Evolutionary conservation across 192 early-diverging fungal genomes (phyloP), one percentile per base, ranked within the genome.

Genomic region (Linnemannia exigua): DNA sequence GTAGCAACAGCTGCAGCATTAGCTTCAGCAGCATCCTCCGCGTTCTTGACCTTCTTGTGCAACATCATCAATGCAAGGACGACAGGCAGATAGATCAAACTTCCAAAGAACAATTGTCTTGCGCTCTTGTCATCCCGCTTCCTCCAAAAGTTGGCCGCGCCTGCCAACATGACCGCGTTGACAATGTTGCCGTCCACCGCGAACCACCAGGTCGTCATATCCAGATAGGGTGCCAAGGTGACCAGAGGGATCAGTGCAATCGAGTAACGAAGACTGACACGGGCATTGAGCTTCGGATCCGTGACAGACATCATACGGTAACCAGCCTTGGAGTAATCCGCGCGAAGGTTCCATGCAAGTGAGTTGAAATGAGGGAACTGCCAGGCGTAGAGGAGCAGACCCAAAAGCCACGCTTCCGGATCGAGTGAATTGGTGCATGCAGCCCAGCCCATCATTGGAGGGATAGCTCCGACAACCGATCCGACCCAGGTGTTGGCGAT

Each of bases 361-460:
- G 97, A 92, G 88, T 99, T 99, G 84, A 99, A 99, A 83, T 99
- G 98, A 37, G 98, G 98, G 87, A 99, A 99, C 90, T 99, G 98
- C 98, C 98, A 99, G 0, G 97, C 95, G 88, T 96, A 99, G 52
- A 99, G 88, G 2, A 97, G 89, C 1, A 87, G 91, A 25, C 93
- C 97, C 72, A 99, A 81, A 5, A 98, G 79, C 93, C 93, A 95
- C 1, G 96, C 95, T 31, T 96, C 97, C 6, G 93, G 84, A 28
- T 94, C 96, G 25, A 94, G 67, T 12, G 88, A 68, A 37, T 95
- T 95, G 0, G 98, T 97, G 38, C 93, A 94, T 9, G 98, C 98
- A 1, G 95, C 92, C 96, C 97, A 99, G 3, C 98, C 98, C 95
- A 99, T 98, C 91, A 99, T 94, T 7, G 98, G 98, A 44, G 98